Evolutionary conservation across 441 rosid species (phyloP).

Genomic region (Biscutella laevigata): DNA sequence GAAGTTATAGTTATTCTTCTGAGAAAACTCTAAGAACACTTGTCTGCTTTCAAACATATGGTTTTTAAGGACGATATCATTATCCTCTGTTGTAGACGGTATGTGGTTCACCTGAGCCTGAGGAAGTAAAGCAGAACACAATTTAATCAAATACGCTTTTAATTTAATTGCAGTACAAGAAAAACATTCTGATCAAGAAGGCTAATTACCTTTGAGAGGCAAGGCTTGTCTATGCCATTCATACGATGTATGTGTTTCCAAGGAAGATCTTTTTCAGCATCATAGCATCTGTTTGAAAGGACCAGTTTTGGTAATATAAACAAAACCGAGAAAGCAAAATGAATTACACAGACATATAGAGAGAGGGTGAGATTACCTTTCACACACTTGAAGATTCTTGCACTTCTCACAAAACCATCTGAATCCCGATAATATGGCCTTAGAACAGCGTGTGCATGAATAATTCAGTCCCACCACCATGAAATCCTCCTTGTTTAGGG

Average conservation of each 20-base stretch:
- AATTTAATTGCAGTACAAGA: slow-evolving; percentile 1
- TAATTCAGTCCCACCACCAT: slow-evolving; percentile 48
- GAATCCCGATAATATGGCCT: slow-evolving; percentile 39
- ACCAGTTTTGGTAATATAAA: too few species aligned
- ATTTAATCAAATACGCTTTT: background rate
- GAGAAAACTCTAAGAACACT: slow-evolving; percentile 48
- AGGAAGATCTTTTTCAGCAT: slow-evolving; percentile 22
- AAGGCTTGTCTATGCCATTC: slow-evolving; percentile 40
- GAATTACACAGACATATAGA: too few species aligned
- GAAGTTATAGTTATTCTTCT: slow-evolving; percentile 45
- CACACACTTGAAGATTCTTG: slow-evolving; percentile 54
- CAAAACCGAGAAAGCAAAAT: too few species aligned
- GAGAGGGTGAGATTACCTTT: too few species aligned
- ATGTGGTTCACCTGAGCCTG: slow-evolving; percentile 41
- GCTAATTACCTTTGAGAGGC: slow-evolving; percentile 40
- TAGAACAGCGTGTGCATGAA: slow-evolving; percentile 45
- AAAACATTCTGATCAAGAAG: background rate
- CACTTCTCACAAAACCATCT: slow-evolving; percentile 58
- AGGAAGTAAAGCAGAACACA: background rate
- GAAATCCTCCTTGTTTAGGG: slow-evolving; percentile 46
- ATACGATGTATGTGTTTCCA: slow-evolving; percentile 27
- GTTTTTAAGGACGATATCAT: slow-evolving; percentile 34
- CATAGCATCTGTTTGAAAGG: slow-evolving; percentile 72
- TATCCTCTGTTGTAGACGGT: slow-evolving; percentile 42
- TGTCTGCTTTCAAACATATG: slow-evolving; percentile 49